A percentile compares a stretch with the other conserved stretches of the same genome.
These are phyloP conservation scores for Phytophthora pluvialis DNA, from an alignment of 352 stramenopile species.

Conservation along the genomic window DNA sequence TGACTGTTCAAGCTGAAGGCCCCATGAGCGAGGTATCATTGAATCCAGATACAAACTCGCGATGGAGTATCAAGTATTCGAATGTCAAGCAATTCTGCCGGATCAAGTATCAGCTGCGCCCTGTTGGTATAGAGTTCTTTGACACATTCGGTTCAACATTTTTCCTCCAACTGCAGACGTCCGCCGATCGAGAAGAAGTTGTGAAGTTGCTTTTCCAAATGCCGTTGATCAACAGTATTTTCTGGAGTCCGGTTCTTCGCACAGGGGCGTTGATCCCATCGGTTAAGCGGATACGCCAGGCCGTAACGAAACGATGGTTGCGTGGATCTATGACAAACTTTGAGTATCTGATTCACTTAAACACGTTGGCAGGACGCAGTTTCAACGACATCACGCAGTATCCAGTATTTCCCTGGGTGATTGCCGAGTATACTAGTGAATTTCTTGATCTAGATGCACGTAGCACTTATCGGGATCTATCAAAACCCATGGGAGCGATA, in stretches of 20 bases:
- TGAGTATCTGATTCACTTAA: slow-evolving; percentile 97
- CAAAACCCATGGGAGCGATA: slow-evolving; percentile 95
- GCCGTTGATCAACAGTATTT: slow-evolving; percentile 83
- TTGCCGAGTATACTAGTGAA: slow-evolving; percentile 89
- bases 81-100: slow-evolving; percentile 79
- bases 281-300: slow-evolving; percentile 70
- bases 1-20: slow-evolving; percentile 5
- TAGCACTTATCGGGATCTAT: slow-evolving; percentile 92
- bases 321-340: slow-evolving; percentile 88
- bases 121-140: slow-evolving; percentile 80
- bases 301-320: slow-evolving; percentile 75
- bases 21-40: background rate
- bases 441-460: slow-evolving; percentile 87
- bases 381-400: slow-evolving; percentile 99
- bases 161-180: slow-evolving; percentile 75
- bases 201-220: slow-evolving; percentile 80
- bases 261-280: slow-evolving; percentile 69
- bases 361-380: slow-evolving; percentile 94
- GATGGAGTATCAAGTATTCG: slow-evolving; percentile 69
- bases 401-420: slow-evolving; percentile 96
- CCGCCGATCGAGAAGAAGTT: slow-evolving; percentile 62
- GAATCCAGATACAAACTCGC: slow-evolving; percentile 22
- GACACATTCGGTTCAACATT: slow-evolving; percentile 71
- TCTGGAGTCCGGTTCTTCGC: slow-evolving; percentile 76
- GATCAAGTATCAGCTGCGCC: slow-evolving; percentile 82